Percentiles rank a stretch among this genome's conserved stretches.
These are phyloP conservation scores for Plasmopara viticola DNA, from an alignment of 352 stramenopile species.

Conservation along the genomic window DNA sequence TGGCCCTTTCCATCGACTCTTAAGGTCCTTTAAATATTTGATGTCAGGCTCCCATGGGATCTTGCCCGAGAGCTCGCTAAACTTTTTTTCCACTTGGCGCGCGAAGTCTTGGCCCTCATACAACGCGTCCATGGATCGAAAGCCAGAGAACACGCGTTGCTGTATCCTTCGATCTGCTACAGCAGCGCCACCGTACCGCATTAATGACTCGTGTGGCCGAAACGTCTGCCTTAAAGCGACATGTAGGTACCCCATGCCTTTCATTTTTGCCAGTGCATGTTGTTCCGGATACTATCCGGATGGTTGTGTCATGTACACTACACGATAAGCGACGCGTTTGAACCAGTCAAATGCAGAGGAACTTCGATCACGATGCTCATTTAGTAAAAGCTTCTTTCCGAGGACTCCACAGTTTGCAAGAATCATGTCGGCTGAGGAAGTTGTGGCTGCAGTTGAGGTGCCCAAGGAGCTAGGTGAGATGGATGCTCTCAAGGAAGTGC, in stretches of 20 bases:
- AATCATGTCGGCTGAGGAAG: constrained; percentile 91
- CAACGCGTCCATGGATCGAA: constrained; percentile 36
- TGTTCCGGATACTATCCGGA: not conserved
- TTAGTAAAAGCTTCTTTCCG: constrained; percentile 38
- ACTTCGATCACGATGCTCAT: constrained; percentile 13
- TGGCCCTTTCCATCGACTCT: constrained; percentile 46
- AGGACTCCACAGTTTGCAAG: constrained; percentile 35
- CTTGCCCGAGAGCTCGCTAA: constrained; percentile 70
- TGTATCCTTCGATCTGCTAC: constrained; percentile 1
- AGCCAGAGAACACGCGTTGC: constrained; percentile 10
- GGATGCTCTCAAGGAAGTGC: constrained; percentile 96
- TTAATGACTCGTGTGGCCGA: constrained; percentile 11
- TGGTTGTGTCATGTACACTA: constrained; percentile 1
- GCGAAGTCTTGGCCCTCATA: constrained; percentile 66
- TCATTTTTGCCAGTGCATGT: constrained; percentile 17
- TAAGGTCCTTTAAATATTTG: constrained; percentile 47
- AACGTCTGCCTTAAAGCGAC: constrained; percentile 4
- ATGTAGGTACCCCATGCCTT: constrained; percentile 18
- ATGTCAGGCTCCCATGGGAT: constrained; percentile 68
- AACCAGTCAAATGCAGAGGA: constrained; percentile 41
- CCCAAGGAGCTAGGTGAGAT: constrained; percentile 94
- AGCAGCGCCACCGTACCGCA: not conserved
- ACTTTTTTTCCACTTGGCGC: constrained; percentile 69
- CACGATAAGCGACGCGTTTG: constrained; percentile 20
- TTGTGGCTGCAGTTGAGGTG: constrained; percentile 85